These are phyloP conservation scores for Ambrosia hybrid DNA, from an alignment of 140 eudicot genomes.

Conservation along the genomic window DNA sequence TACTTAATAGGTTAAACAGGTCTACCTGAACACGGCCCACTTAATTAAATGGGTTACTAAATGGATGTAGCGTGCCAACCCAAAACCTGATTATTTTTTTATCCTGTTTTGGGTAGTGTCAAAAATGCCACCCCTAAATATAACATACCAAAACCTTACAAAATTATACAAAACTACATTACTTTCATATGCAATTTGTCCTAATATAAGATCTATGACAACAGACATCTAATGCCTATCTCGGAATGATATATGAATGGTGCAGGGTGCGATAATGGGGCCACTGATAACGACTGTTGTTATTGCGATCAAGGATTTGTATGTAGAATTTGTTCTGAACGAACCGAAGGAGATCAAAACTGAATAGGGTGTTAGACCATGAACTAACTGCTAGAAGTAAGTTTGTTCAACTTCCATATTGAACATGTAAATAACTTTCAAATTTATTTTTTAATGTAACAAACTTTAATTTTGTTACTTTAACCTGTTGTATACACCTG, in stretches of 20 bases:
- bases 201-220: background rate
- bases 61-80: too few relatives aligned
- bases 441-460: background rate
- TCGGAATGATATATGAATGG: constrained; percentile 3
- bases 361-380: constrained; percentile 21
- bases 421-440: constrained; percentile 10
- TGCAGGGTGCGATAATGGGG: constrained; percentile 99
- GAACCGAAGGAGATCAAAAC: constrained; percentile 59
- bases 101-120: too few relatives aligned
- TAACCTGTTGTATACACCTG: constrained; percentile 1
- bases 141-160: background rate
- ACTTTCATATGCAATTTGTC: background rate
- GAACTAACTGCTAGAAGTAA: background rate
- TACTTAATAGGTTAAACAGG: too few relatives aligned
- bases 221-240: background rate
- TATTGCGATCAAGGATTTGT: constrained; percentile 83
- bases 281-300: constrained; percentile 87
- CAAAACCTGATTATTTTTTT: background rate
- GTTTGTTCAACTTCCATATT: constrained; percentile 23
- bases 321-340: constrained; percentile 78
- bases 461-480: background rate
- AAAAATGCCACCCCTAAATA: background rate
- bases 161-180: background rate
- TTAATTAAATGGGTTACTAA: too few relatives aligned
- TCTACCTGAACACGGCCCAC: too few relatives aligned